Base-by-base conservation (phyloP, 1,139 yeast genomes). In the Schwanniomyces etchellsii region DNA sequence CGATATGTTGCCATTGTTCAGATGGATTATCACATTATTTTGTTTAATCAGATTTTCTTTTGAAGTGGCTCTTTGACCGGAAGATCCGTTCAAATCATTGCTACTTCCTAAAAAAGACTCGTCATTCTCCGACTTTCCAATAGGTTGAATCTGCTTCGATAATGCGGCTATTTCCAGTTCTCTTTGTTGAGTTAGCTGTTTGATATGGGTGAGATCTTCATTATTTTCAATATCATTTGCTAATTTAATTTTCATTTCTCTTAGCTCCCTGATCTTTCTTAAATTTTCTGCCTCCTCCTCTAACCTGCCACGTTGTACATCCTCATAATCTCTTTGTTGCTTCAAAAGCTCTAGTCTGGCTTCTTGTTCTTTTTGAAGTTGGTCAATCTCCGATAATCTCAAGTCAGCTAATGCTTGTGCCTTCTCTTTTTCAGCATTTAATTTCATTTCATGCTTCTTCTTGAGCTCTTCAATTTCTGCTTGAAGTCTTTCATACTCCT, bases 271-370 rank as follows among this genome's bases (percentile, higher is more conserved):
- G 35, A 62, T 60, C 34, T 60, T 59, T 42, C 57, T 58, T 52
- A 61, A 56, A 40, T 60, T 59, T 26, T 51, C 64, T 35, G 61
- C 64, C 42, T 62, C 69, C 35, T 59, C 66, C 33, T 53, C 36
- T 28, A 61, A 49, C 39, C 67, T 53, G 16, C 47, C 38, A 39
- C 56, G 61, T 45, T 60, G 64, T 31, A 57, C 43, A 34, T 57
- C 64, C 44, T 62, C 69, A 31, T 54, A 56, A 28, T 55, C 61
- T 33, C 59, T 48, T 36, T 57, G 51, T 30, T 56, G 48, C 40
- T 50, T 50, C 43, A 47, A 57, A 31, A 60, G 49, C 35, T 34
- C 48, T 35, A 57, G 40, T 36, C 51, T 55, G 20, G 50, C 61
- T 12, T 50, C 55, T 36, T 60, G 66, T 40, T 60, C 67, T 16